Base-by-base conservation (phyloP, 1,284 basidiomycete species). In the Ustilago tritici region DNA sequence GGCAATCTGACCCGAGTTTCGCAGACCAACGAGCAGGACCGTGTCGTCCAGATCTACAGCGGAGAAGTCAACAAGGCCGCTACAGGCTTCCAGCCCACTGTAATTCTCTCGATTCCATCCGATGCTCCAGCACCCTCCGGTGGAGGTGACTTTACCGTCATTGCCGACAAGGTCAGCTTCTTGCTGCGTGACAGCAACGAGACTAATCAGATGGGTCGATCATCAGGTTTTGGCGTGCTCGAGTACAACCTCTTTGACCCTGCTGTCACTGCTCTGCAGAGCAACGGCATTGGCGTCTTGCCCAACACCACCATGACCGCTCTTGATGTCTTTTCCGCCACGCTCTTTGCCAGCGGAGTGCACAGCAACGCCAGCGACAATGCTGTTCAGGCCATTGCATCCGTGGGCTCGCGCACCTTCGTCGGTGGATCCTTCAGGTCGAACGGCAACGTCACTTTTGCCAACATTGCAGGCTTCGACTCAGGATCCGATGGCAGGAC, bases 391-490 rank as follows among this genome's bases (percentile, higher is more conserved):
- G 87, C 92, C 17, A 89, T 93, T 64, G 91, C 89, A 1, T 90
- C 61, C 35, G 65, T 69, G 11, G 73, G 55, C 11, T 61, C 91
- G 31, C 83, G 86, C 14, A 88, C 93, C 47, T 93, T 93, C 86
- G 86, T 95, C 49, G 95, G 91, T 40, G 95, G 96, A 15, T 88
- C 89, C 65, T 95, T 98, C 86, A 88, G 88, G 0, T 83, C 81
- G 59, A 53, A 46, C 85, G 93, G 89, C 1, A 90, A 85, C 62
- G 90, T 53, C 90, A 91, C 40, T 38, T 88, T 90, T 14, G 88
- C 90, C 64, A 96, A 96, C 82, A 90, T 98, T 62, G 90, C 93
- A 38, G 88, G 88, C 5, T 93, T 91, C 86, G 91, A 50, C 91
- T 78, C 88, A 89, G 76, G 90, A 91, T 11, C 88, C 87, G n/a